phyloP scores from a whole-genome alignment of 257 asterid species.

The Ehretia macrophylla region DNA sequence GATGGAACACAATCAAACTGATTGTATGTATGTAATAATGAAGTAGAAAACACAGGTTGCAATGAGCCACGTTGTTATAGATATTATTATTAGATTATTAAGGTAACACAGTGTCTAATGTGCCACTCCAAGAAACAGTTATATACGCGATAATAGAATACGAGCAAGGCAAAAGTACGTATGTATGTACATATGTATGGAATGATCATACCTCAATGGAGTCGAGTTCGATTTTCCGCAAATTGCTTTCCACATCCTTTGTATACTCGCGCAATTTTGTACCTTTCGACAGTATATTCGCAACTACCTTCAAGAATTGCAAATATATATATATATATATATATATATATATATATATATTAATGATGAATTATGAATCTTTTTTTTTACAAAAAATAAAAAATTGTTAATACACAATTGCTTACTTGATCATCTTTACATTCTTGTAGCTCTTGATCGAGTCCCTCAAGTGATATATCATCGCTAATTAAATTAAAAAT shows the following conservation, averaged over 20 bases:
- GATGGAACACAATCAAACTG: no score
- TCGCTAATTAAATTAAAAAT: constrained; percentile 37
- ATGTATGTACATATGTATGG: constrained; percentile 2
- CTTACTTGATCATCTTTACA: constrained; percentile 90
- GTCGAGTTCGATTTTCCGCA: constrained; percentile 80
- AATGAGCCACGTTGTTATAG: no score
- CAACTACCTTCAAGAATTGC: constrained; percentile 58
- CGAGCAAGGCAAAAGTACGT: background rate
- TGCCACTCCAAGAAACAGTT: no score
- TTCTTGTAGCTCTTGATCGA: constrained; percentile 88
- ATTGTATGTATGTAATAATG: no score
- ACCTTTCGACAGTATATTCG: constrained; percentile 88
- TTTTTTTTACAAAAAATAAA: no score
- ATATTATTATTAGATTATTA: no score
- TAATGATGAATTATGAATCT: background rate
- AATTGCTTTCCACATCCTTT: constrained; percentile 87
- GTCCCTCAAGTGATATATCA: constrained; percentile 85
- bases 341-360: no score
- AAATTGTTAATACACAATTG: background rate
- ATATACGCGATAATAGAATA: no score
- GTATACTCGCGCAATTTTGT: constrained; percentile 79
- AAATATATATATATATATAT: constrained; percentile 9
- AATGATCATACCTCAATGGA: constrained; percentile 75
- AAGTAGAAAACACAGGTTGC: no score
- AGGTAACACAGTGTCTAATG: no score